Base-by-base conservation (phyloP, 208 protist species). In the Perkinsela sp. region DNA sequence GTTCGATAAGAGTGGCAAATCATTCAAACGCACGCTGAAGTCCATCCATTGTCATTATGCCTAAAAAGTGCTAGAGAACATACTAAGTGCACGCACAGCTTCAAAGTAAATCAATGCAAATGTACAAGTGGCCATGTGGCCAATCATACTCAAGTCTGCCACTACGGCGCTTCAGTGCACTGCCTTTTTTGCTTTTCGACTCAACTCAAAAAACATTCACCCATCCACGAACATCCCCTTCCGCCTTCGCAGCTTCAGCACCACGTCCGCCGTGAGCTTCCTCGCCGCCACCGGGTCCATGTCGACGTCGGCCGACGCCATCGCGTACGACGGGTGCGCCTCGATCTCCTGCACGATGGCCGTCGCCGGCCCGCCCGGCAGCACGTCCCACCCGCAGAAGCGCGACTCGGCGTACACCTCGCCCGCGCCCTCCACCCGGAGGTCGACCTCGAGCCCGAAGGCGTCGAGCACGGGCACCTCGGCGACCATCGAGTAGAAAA, bases 391-490 rank as follows among this genome's bases (percentile, higher is more conserved):
- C 22, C 67, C 67, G 15, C 28, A 30, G 67, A 68, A 68, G 67
- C 31, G 31, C 40, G 68, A 30, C 69, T 68, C 31, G 30, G 67
- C 71, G 66, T 80, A 83, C 28, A 75, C 76, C 67, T 87, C 79
- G 2, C 90, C 91, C 72, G 92, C 79, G 0, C 91, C 96, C 68
- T 91, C 75, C 1, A 73, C 74, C 32, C 93, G 75, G 1, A 97
- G 70, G 72, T 97, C 93, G 1, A 87, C 93, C 78, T 97, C 93
- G 68, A 97, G 93, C 29, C 92, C 92, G 74, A 96, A 96, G 2
- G 83, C 90, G 67, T 96, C 93, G 30, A 96, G 89, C 0, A 89
- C 79, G 15, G 93, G 93, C 0, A 96, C 67, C 68, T 77, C 74
- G 0, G 80, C 86, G 70, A 87, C 85, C 28, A 96, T 72, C 1